Evolutionary conservation across 2,329 filamentous ascomycete species (phyloP), one percentile per base, ranked within the genome.

Genomic region (Ceratocystis lukuohia): DNA sequence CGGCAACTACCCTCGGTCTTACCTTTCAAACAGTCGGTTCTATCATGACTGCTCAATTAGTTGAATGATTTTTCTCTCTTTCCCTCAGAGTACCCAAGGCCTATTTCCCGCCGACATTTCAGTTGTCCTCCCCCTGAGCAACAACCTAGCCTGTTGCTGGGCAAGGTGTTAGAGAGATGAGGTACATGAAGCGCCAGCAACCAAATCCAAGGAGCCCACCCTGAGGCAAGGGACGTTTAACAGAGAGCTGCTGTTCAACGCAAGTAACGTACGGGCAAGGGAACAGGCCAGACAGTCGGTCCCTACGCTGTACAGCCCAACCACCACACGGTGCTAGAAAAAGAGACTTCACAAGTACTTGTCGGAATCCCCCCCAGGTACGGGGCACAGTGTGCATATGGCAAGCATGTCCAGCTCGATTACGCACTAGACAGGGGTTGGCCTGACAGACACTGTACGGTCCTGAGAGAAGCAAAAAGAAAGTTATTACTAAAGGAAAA

Each of bases 341-440:
- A 59, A 41, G 45, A 44, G 48, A 41, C 37, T 41, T 41, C 37
- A 1, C 37, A 15, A 15, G 37, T 41, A 41, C 37, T 41, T 41
- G 12, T 41, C 37, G 37, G 37, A 1, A 57, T 59, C 56, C 50
- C 20, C 33, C 37, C 4, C n/a, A 64, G 37, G 20, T 65, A 46
- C 63, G 20, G n/a, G 15, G 20, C 50, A 65, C 63, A 65, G 63
- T 65, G 63, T 33, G 50, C 48, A 28, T 17, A 15, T 59, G 1
- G 22, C 25, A 10, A 6, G 22, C 37, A 15, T 15, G 20, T 20
- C 20, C 48, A 50, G 48, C 20, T 20, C 6, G n/a, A 12, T 2
- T 20, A 12, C 48, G 20, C 48, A 25, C n/a, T 20, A 5, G 20
- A 25, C 48, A 53, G 22, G 48, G 48, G 22, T 3, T 22, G 10